Conservation (phyloP, 2,329 filamentous ascomycete genomes). For the Rhynchosporium secalis region DNA sequence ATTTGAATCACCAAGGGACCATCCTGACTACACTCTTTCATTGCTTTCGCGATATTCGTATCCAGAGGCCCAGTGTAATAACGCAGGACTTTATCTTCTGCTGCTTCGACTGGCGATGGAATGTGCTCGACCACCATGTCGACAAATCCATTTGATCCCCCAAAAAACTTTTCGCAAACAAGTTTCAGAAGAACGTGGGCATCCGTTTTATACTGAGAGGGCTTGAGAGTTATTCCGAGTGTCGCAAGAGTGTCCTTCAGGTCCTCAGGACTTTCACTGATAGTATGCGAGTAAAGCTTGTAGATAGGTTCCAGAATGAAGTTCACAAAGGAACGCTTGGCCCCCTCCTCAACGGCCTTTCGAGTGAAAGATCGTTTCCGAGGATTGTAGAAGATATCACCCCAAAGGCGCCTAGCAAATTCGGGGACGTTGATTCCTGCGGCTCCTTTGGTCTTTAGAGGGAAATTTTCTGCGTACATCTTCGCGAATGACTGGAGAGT, state of each 20-base stretch:
- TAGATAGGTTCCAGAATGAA: slow-evolving; percentile 97
- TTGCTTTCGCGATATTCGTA: slow-evolving; percentile 74
- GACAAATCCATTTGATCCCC: slow-evolving; percentile 83
- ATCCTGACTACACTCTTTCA: slow-evolving; percentile 81
- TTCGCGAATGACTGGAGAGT: slow-evolving; percentile 91
- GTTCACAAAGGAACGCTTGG: slow-evolving; percentile 86
- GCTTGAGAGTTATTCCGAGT: slow-evolving; percentile 84
- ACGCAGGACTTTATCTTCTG: slow-evolving; percentile 72
- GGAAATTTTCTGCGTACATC: slow-evolving; percentile 91
- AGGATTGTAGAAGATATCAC: slow-evolving; percentile 95
- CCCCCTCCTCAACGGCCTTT: slow-evolving; percentile 76
- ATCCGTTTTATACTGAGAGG: slow-evolving; percentile 87
- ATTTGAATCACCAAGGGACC: slow-evolving; percentile 90
- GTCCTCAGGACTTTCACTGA: slow-evolving; percentile 85
- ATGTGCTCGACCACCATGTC: slow-evolving; percentile 93
- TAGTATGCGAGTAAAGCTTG: slow-evolving; percentile 93
- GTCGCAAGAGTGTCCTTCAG: slow-evolving; percentile 75
- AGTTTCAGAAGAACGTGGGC: slow-evolving; percentile 85
- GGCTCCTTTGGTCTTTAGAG: slow-evolving; percentile 32
- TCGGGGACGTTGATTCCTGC: slow-evolving; percentile 76
- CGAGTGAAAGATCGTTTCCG: slow-evolving; percentile 87
- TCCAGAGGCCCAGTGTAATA: slow-evolving; percentile 93
- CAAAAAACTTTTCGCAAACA: slow-evolving; percentile 95
- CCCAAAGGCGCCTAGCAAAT: slow-evolving; percentile 86
- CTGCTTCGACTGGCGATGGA: slow-evolving; percentile 80